Base-by-base conservation (phyloP, 2,329 filamentous ascomycete genomes). In the Mariannaea elegans region DNA sequence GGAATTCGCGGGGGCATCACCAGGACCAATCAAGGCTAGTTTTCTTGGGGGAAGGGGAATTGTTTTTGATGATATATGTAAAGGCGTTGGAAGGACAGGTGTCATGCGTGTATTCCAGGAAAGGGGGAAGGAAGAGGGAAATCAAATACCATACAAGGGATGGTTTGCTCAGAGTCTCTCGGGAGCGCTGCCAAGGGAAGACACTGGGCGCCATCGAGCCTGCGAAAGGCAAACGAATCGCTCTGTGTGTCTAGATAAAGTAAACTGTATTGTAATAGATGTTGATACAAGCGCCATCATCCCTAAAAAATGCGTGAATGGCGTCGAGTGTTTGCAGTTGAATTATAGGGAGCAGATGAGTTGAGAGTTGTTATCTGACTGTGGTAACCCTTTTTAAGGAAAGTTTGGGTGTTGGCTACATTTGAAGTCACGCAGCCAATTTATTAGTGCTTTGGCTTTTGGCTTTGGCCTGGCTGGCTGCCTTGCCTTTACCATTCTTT, bases 241-340 rank as follows among this genome's bases (percentile, higher is more conserved):
- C 53, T 65, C 65, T 59, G 62, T 62, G 69, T 74, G 69, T 74
- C 65, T 75, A 75, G 73, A 75, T 65, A 60, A 67, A 66, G 64
- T 69, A 73, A 68, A 73, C 66, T 79, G 76, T 79, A 78, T 72
- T 78, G 67, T 78, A 78, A 77, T 78, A 79, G 76, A 79, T 68
- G 71, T 69, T 72, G 73, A 73, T 67, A 69, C 48, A 53, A 60
- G 47, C 45, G 19, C 23, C 23, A 24, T 32, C 10, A 45, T 31
- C 32, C 31, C 44, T 6, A 27, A 27, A 27, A 9, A 27, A 9
- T 27, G 5, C 9, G 24, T 27, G 24, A 27, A 27, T 27, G 24
- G 24, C 9, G 24, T 27, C 24, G 24, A n/a, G n/a, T n/a, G n/a
- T n/a, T n/a, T n/a, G n/a, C n/a, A n/a, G n/a, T n/a, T n/a, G n/a